Base-by-base conservation (phyloP, 805 yeast species). In the Wickerhamiella siamensis region DNA sequence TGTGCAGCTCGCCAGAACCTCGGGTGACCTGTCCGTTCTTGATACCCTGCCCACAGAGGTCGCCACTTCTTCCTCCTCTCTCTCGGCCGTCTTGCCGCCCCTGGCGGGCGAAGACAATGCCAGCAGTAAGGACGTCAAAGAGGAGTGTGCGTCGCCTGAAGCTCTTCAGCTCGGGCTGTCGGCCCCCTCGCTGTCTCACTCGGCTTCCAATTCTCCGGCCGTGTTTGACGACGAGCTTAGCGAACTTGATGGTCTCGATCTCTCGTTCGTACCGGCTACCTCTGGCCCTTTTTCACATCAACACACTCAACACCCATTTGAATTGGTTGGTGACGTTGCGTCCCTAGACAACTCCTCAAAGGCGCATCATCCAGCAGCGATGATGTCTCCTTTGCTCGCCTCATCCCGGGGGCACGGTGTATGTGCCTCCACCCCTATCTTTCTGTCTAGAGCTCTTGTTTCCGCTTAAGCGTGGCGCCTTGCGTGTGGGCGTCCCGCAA, bases 351-450 rank as follows among this genome's bases (percentile, higher is more conserved):
- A 50, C 45, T 52, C 47, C 39, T 49, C 52, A 48, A 53, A 53
- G 54, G 43, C 57, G 57, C 57, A 54, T 50, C 57, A 53, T 51
- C 50, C 57, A 51, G 57, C 57, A 47, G 57, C 27, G 50, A 46
- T 53, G 57, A 43, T 53, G 57, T 43, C 38, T 39, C 20, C 15
- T 6, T 15, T n/a, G 12, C 38, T 36, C 38, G 38, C 38, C 38
- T 36, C 38, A 16, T 16, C 14, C n/a, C 17, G 20, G 38, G 5
- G 6, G 19, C 36, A 14, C 20, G 6, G 26, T 33, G 9, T 19
- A 15, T 18, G 18, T 14, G 20, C 12, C 18, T 15, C 36, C 36
- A 12, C 36, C 34, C 20, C 19, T 17, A 5, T 16, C 10, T 32
- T 15, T 31, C 6, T 31, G 33, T 10, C 33, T 31, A 10, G 12